Base-by-base conservation (phyloP, 805 yeast species). In the Wickerhamiella nectarea region DNA sequence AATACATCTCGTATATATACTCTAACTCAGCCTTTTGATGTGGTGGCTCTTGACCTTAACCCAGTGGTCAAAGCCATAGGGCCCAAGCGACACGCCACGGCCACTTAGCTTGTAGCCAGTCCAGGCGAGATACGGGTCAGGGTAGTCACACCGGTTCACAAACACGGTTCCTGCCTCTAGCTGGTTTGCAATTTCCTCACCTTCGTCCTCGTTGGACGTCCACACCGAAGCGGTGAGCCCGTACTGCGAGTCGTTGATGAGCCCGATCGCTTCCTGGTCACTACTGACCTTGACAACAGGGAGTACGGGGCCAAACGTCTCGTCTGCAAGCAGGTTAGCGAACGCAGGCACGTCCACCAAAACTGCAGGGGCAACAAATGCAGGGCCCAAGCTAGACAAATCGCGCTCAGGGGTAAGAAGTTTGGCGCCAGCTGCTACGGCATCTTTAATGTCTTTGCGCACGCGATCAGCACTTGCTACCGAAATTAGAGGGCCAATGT, bases 191-290 rank as follows among this genome's bases (percentile, higher is more conserved):
- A 77, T 61, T 44, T 62, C 62, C 56, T 80, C 85, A 11, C 83
- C 91, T 54, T 70, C 77, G 67, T 70, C 74, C 46, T 78, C 56
- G 56, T 80, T 76, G 42, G 69, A 65, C 37, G 94, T 77, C 71
- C 84, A 91, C 46, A 85, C 74, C 54, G 85, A 91, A 43, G 94
- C 91, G 56, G 94, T 93, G 54, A 85, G 72, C 53, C 95, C 95
- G 58, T 78, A 82, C 45, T 74, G 75, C 33, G 86, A 71, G 61
- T 78, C 77, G 64, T 85, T 85, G 50, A 91, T 87, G 64, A 71
- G 66, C 42, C 65, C 68, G 48, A 85, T 68, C 41, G 77, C 87
- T 62, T 84, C 93, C 50, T 80, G 89, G 50, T 74, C 72, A 40
- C 80, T 69, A 53, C 66, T 68, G 60, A 84, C 84, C 63, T 80